phyloP scores from a whole-genome alignment of 108 stramenopile species.

The Cyclostephanos tholiformis region DNA sequence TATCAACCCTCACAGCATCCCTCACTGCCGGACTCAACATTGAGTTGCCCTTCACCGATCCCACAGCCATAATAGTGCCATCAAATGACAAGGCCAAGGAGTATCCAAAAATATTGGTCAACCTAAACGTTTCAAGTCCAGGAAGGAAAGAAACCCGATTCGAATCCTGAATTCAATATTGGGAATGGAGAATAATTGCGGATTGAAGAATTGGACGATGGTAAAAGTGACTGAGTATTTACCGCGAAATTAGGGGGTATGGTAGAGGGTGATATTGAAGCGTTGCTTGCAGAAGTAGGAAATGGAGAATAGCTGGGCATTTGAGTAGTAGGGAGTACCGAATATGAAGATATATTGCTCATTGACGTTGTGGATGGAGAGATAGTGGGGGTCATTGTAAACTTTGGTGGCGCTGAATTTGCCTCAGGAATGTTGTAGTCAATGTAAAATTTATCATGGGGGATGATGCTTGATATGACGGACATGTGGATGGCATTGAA shows the following conservation, averaged over 20 bases:
- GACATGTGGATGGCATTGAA: no score
- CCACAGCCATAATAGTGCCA: constrained; percentile 13
- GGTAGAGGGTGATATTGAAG: neutral
- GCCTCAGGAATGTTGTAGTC: no score
- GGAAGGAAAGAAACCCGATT: neutral
- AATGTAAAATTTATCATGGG: no score
- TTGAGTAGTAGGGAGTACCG: neutral
- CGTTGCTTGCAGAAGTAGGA: constrained; percentile 2
- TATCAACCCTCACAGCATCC: constrained; percentile 21
- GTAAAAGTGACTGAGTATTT: no score
- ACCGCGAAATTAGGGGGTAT: no score
- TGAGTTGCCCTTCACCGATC: constrained; percentile 3
- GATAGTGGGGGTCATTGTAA: neutral
- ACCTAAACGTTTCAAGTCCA: neutral
- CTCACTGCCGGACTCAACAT: neutral
- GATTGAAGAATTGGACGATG: neutral
- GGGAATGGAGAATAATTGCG: neutral
- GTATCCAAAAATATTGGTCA: neutral
- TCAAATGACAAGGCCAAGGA: constrained; percentile 7
- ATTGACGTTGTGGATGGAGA: neutral
- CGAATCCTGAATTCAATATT: neutral
- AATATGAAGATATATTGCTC: neutral
- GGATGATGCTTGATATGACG: no score
- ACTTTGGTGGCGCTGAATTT: no score
- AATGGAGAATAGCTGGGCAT: neutral